phyloP scores from a whole-genome alignment of 1,284 basidiomycete species.

The Leccinum solheimii region DNA sequence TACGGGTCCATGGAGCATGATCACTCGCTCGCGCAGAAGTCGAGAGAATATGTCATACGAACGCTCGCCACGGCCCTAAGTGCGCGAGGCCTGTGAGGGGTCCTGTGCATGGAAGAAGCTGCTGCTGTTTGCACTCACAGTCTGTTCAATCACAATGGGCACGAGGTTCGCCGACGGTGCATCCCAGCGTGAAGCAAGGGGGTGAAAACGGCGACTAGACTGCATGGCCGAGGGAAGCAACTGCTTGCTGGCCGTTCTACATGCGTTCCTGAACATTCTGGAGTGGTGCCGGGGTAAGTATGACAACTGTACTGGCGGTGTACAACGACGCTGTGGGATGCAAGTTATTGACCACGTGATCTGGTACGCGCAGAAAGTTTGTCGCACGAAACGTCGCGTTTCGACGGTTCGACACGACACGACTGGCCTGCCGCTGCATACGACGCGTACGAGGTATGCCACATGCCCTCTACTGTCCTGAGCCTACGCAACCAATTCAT shows the following conservation, averaged over 20 bases:
- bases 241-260: constrained; percentile 27
- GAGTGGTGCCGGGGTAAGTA: constrained; percentile 2
- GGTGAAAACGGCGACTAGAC: constrained; percentile 47
- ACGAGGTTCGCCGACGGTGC: constrained; percentile 63
- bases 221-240: constrained; percentile 13
- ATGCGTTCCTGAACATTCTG: constrained; percentile 27
- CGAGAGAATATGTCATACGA: constrained; percentile 96
- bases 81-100: constrained; percentile 14
- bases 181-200: constrained; percentile 45
- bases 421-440: background rate
- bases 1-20: constrained; percentile 92
- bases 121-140: constrained; percentile 49
- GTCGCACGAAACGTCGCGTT: constrained; percentile 5
- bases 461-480: background rate
- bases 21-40: constrained; percentile 84
- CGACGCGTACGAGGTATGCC: constrained; percentile 22
- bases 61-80: constrained; percentile 85
- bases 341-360: constrained; percentile 25
- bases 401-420: constrained; percentile 11
- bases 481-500: background rate
- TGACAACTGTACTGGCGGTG: background rate
- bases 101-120: constrained; percentile 7
- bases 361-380: constrained; percentile 15
- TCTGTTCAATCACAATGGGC: constrained; percentile 92
- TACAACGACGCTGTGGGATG: background rate